These are phyloP conservation scores for Chaetomium sp. DNA, from an alignment of 2,329 filamentous ascomycete species.

Conservation along the genomic window DNA sequence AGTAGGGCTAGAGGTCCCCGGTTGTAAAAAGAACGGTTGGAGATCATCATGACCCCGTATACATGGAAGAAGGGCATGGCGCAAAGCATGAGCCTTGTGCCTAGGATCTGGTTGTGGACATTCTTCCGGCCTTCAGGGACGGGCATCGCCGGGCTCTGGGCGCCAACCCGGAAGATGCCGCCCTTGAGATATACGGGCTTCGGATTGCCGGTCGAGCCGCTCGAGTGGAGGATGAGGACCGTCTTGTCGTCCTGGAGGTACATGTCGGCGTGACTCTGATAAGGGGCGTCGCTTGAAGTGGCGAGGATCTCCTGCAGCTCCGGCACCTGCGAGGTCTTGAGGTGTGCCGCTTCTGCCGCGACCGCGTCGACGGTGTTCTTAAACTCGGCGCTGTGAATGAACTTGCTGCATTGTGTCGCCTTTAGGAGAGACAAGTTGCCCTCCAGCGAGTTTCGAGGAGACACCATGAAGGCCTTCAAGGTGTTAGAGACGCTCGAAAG, in stretches of 20 bases:
- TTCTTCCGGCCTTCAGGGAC: slow-evolving; percentile 12
- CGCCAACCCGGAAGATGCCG: slow-evolving; percentile 13
- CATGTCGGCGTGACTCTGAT: background rate
- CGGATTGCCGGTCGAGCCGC: slow-evolving; percentile 25
- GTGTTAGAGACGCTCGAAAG: background rate
- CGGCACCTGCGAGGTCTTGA: background rate
- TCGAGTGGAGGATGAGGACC: slow-evolving; percentile 26
- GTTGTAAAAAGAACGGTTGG: slow-evolving; percentile 21
- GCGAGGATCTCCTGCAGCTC: background rate
- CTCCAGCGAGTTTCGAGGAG: slow-evolving; percentile 23
- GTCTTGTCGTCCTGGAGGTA: slow-evolving; percentile 7
- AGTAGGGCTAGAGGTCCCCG: slow-evolving; percentile 18
- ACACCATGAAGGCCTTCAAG: slow-evolving; percentile 17
- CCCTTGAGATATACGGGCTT: slow-evolving; percentile 23
- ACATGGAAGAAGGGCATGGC: slow-evolving; percentile 23
- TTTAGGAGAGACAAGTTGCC: slow-evolving; percentile 17
- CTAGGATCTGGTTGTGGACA: slow-evolving; percentile 8
- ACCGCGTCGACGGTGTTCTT: background rate
- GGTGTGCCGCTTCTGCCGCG: background rate
- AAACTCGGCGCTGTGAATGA: slow-evolving; percentile 16
- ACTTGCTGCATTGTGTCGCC: slow-evolving; percentile 16
- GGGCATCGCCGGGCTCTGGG: slow-evolving; percentile 7
- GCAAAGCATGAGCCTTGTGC: slow-evolving; percentile 6
- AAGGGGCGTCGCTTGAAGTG: background rate
- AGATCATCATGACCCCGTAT: slow-evolving; percentile 20